Conservation (phyloP, 345 rosid species). For the Firmiana major region DNA sequence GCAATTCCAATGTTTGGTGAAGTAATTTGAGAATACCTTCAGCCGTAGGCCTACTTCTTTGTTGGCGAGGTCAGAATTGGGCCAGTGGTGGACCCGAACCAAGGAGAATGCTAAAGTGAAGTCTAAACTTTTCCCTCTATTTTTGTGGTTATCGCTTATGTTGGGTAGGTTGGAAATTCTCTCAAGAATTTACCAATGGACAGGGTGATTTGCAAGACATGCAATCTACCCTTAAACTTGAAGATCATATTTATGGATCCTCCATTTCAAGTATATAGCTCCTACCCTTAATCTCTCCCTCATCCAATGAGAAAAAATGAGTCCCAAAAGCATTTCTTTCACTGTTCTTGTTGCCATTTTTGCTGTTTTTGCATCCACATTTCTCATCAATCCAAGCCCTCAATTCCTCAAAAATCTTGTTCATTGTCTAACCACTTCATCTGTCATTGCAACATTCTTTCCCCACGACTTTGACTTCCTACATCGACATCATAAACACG, state of each 20-base stretch:
- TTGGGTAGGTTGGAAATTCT: conserved; percentile 22
- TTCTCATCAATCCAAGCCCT: conserved; percentile 23
- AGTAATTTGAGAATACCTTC: neutral
- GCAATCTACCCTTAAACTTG: conserved; percentile 72
- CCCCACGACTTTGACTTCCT: neutral
- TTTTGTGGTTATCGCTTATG: neutral
- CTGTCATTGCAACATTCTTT: conserved; percentile 10
- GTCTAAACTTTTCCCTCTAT: neutral
- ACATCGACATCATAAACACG: conserved; percentile 26
- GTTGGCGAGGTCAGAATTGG: neutral
- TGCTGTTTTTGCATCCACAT: conserved; percentile 34
- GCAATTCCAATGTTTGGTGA: neutral
- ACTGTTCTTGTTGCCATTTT: conserved; percentile 38
- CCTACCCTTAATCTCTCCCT: neutral
- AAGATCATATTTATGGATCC: conserved; percentile 39
- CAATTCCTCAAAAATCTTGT: conserved; percentile 11
- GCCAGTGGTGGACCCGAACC: conserved; percentile 1
- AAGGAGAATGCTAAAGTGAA: neutral
- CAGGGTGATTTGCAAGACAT: conserved; percentile 91
- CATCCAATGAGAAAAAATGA: conserved; percentile 26
- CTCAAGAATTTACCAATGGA: conserved; percentile 18
- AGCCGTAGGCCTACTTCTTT: neutral
- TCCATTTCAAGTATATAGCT: conserved; percentile 17
- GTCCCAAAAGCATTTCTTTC: conserved; percentile 23
- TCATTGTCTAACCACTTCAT: neutral